phyloP scores from a whole-genome alignment of 1,284 basidiomycete species.

The Trichosporon sp. region DNA sequence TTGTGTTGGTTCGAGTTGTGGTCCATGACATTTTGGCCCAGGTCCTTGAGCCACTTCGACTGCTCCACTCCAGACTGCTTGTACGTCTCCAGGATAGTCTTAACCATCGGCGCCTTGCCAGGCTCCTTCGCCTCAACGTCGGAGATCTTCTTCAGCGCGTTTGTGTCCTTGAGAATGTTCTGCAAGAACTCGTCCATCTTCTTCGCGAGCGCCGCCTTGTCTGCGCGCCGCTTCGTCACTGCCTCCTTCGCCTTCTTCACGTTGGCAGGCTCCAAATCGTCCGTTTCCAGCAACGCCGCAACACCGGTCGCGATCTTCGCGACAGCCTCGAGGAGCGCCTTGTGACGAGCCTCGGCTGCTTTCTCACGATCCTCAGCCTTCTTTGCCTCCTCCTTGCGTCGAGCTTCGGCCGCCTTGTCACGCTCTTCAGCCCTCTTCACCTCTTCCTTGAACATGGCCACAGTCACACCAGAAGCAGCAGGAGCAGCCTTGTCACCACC shows the following conservation, averaged over 20 bases:
- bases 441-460: conserved; percentile 31
- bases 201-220: conserved; percentile 48
- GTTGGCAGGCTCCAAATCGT: conserved; percentile 32
- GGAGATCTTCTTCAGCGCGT: conserved; percentile 52
- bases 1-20: conserved; percentile 55
- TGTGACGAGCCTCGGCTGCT: conserved; percentile 47
- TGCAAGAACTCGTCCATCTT: conserved; percentile 52
- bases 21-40: conserved; percentile 52
- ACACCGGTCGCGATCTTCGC: conserved; percentile 45
- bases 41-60: conserved; percentile 50
- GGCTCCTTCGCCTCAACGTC: conserved; percentile 53
- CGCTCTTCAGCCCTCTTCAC: conserved; percentile 43
- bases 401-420: conserved; percentile 21
- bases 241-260: conserved; percentile 39
- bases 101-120: conserved; percentile 38
- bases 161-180: conserved; percentile 47
- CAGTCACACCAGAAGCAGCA: not conserved
- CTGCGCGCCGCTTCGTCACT: conserved; percentile 48
- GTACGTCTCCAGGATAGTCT: conserved; percentile 54
- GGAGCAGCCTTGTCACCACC: not conserved
- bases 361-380: conserved; percentile 28
- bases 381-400: conserved; percentile 15
- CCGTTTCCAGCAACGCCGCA: conserved; percentile 44
- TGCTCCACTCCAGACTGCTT: conserved; percentile 50
- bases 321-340: conserved; percentile 45